These are phyloP conservation scores for Lachancea cidri DNA, from an alignment of 805 yeast species.

Conservation along the genomic window DNA sequence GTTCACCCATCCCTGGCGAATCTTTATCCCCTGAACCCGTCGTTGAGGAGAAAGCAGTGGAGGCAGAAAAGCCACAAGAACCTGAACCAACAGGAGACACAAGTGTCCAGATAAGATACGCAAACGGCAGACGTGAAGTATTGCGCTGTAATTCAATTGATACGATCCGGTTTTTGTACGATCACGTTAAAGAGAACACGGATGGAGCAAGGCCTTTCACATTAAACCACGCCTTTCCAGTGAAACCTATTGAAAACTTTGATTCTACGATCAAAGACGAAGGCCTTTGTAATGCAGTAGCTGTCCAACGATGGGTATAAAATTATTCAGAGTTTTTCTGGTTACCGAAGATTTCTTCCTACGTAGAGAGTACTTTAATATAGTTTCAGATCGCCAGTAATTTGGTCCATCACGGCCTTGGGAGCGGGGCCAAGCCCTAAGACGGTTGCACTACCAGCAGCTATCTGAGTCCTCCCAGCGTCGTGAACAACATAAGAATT, in stretches of 20 bases:
- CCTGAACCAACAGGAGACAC: slow-evolving; percentile 52
- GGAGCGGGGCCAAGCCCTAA: slow-evolving; percentile 98
- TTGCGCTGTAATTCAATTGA: slow-evolving; percentile 61
- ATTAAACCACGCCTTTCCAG: slow-evolving; percentile 79
- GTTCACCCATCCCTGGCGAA: slow-evolving; percentile 85
- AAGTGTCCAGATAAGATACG: slow-evolving; percentile 74
- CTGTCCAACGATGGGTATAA: slow-evolving; percentile 76
- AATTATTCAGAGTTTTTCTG: neutral
- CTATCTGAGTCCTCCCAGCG: slow-evolving; percentile 95
- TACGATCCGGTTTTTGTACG: slow-evolving; percentile 60
- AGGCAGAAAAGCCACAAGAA: slow-evolving; percentile 20
- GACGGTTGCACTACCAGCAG: slow-evolving; percentile 94
- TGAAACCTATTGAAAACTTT: slow-evolving; percentile 58
- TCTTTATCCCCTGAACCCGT: slow-evolving; percentile 13
- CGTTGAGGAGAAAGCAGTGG: slow-evolving; percentile 8
- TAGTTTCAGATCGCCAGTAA: slow-evolving; percentile 73
- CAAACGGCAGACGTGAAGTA: slow-evolving; percentile 68
- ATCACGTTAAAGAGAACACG: slow-evolving; percentile 53
- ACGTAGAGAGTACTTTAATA: slow-evolving; percentile 38
- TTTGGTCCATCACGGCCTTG: slow-evolving; percentile 65
- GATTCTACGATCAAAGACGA: slow-evolving; percentile 62
- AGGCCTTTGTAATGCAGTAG: slow-evolving; percentile 75
- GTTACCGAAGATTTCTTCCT: neutral
- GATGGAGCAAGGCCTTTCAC: slow-evolving; percentile 48
- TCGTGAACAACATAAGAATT: slow-evolving; percentile 82